These are phyloP conservation scores for Diplosphaera chodatii DNA, from an alignment of 139 green algal genomes.

Conservation along the genomic window DNA sequence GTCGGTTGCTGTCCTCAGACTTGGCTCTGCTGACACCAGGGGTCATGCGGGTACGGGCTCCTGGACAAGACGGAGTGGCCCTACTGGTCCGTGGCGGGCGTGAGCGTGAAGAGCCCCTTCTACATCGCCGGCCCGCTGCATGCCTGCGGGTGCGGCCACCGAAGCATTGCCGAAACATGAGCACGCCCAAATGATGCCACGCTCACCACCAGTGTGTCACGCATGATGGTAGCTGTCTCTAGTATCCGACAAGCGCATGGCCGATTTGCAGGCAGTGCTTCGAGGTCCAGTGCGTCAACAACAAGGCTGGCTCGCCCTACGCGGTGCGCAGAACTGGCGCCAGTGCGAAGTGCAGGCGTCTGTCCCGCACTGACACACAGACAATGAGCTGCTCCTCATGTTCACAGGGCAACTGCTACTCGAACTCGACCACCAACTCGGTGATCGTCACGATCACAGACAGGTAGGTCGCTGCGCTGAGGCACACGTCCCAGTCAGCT, in stretches of 20 bases:
- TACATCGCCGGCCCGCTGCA: slow-evolving; percentile 9
- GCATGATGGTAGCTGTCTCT: no score
- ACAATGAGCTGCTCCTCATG: background rate
- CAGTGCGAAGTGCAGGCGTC: no score
- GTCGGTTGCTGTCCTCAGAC: no score
- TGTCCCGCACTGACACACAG: no score
- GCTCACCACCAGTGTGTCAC: no score
- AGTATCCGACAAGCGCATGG: no score
- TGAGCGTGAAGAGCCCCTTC: slow-evolving; percentile 14
- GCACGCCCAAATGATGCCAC: no score
- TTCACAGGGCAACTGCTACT: slow-evolving; percentile 11
- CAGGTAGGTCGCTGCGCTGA: no score
- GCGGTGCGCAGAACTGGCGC: no score
- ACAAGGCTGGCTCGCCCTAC: slow-evolving; percentile 1
- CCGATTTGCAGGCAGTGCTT: slow-evolving; percentile 24
- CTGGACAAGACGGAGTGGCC: slow-evolving; percentile 20
- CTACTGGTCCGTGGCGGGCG: slow-evolving; percentile 21
- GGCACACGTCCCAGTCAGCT: no score
- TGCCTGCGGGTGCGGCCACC: slow-evolving; percentile 11
- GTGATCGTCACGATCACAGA: no score
- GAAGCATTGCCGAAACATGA: background rate
- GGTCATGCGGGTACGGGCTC: slow-evolving; percentile 20
- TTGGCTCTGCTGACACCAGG: slow-evolving; percentile 11
- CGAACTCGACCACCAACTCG: background rate
- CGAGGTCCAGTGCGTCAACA: slow-evolving; percentile 22